Conservation (phyloP, 2,329 filamentous ascomycete species). For the Nothopassalora personata region DNA sequence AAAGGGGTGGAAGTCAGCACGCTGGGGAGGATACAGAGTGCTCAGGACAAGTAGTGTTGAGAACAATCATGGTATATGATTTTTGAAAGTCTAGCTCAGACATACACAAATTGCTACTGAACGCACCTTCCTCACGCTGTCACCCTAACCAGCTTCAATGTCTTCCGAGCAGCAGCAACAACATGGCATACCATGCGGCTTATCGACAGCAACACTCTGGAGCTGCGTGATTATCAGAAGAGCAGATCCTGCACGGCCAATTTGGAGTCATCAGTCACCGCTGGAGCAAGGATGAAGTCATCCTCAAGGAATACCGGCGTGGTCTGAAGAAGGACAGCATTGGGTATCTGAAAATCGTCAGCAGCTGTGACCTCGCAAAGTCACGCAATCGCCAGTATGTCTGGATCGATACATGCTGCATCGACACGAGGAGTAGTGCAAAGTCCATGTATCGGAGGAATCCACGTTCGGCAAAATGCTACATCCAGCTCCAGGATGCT, state of each 20-base stretch:
- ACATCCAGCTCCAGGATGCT: conserved; percentile 11
- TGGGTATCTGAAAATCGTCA: conserved; percentile 9
- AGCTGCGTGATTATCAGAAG: not conserved
- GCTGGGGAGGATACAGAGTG: no score
- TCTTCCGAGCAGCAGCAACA: not conserved
- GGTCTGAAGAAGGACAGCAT: conserved; percentile 6
- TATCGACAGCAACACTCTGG: not conserved
- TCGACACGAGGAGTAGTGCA: conserved; percentile 13
- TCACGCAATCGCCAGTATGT: conserved; percentile 1
- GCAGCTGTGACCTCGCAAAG: conserved; percentile 6
- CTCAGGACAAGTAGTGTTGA: no score
- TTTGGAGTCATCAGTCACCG: conserved; percentile 12
- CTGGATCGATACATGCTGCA: conserved; percentile 24
- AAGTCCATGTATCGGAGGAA: conserved; percentile 21
- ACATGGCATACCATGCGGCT: not conserved
- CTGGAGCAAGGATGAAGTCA: conserved; percentile 12
- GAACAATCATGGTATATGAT: no score
- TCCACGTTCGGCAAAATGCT: conserved; percentile 12
- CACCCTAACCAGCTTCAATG: not conserved
- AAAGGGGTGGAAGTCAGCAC: not conserved
- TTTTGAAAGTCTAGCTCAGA: no score
- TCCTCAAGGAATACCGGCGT: conserved; percentile 5
- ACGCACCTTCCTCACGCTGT: not conserved
- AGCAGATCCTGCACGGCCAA: not conserved
- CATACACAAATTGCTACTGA: no score